These are phyloP conservation scores for Zymoseptoria passerinii DNA, from an alignment of 2,329 filamentous ascomycete species.

Conservation along the genomic window DNA sequence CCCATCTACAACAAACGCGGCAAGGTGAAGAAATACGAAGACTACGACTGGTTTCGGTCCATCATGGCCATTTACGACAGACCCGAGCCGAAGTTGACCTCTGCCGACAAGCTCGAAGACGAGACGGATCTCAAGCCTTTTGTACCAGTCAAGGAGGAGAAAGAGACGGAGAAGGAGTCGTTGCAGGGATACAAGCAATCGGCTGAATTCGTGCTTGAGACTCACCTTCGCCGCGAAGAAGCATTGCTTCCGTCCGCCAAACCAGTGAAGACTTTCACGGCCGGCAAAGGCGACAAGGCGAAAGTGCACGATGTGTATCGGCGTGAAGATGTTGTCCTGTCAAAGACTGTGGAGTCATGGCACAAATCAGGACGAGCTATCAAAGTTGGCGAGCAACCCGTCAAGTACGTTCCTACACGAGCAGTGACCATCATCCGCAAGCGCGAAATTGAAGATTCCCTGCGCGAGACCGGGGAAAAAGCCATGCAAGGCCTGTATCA, in stretches of 20 bases:
- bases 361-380: conserved; percentile 88
- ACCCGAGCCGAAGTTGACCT: conserved; percentile 48
- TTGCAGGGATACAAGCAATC: conserved; percentile 83
- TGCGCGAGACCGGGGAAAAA: conserved; percentile 72
- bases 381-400: conserved; percentile 58
- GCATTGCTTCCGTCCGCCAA: conserved; percentile 62
- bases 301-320: conserved; percentile 74
- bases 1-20: conserved; percentile 70
- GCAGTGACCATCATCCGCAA: conserved; percentile 83
- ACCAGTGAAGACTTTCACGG: conserved; percentile 65
- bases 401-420: conserved; percentile 83
- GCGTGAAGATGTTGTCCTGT: conserved; percentile 69
- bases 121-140: conserved; percentile 65
- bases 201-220: conserved; percentile 72
- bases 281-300: conserved; percentile 62
- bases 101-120: conserved; percentile 73
- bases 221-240: conserved; percentile 87
- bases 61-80: conserved; percentile 67
- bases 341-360: conserved; percentile 93
- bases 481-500: conserved; percentile 80
- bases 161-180: conserved; percentile 44
- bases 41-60: conserved; percentile 81
- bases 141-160: conserved; percentile 52
- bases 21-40: conserved; percentile 66
- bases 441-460: conserved; percentile 78